A percentile compares a stretch with the other conserved stretches of the same genome.
Evolutionary conservation across 345 rosid genomes (phyloP).

Genomic region (Rhizophora mangle): DNA sequence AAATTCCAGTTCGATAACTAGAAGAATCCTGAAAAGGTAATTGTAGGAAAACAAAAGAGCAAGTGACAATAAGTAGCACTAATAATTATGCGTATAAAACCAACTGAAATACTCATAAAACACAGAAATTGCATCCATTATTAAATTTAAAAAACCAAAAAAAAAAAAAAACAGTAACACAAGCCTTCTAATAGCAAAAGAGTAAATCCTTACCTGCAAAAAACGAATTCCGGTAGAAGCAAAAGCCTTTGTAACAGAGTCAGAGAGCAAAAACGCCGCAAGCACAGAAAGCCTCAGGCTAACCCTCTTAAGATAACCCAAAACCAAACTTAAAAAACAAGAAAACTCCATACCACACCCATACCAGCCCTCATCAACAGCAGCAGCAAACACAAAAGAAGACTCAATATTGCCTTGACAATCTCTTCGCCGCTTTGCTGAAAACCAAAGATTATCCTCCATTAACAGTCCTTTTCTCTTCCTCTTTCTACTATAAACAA

Average conservation of each 20-base stretch:
- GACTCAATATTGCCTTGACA: constrained; percentile 6
- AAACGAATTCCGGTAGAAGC: constrained; percentile 55
- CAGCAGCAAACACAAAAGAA: constrained; percentile 31
- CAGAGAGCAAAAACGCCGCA: constrained; percentile 51
- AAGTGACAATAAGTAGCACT: background rate
- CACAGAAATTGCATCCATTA: background rate
- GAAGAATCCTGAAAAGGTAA: constrained; percentile 48
- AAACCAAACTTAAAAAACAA: constrained; percentile 45
- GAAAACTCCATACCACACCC: constrained; percentile 30
- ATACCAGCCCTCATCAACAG: constrained; percentile 24
- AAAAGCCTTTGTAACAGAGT: constrained; percentile 47
- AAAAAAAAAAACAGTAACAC: background rate
- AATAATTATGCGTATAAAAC: background rate
- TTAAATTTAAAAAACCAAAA: background rate
- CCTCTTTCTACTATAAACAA: constrained; percentile 72
- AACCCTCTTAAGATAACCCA: constrained; percentile 45
- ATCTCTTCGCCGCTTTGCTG: constrained; percentile 49
- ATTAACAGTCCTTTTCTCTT: constrained; percentile 39
- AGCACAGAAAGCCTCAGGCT: constrained; percentile 45
- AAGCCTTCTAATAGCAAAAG: background rate
- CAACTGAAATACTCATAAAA: too few species aligned
- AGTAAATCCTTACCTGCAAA: constrained; percentile 40
- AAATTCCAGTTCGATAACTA: constrained; percentile 41
- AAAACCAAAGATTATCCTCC: constrained; percentile 28
- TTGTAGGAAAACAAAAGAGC: background rate